Percentiles rank a stretch among this genome's conserved stretches.
Conservation (phyloP, 805 yeast genomes). For the Citeromyces nyonsensis region DNA sequence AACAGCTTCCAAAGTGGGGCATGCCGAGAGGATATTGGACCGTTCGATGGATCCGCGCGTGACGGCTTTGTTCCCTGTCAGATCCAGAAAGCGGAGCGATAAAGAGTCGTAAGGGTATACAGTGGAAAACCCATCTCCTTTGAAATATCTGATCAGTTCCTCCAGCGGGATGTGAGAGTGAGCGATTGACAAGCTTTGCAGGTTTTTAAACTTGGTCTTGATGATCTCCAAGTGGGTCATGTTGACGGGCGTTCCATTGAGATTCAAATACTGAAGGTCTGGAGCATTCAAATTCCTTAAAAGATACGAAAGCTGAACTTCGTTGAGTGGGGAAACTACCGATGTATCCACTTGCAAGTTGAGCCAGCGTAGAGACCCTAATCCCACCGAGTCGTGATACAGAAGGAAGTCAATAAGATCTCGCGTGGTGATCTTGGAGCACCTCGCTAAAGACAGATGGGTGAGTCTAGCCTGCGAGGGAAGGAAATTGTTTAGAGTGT, state of each 20-base stretch:
- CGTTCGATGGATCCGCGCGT: slow-evolving; percentile 45
- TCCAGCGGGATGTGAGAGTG: slow-evolving; percentile 20
- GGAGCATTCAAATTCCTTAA: slow-evolving; percentile 27
- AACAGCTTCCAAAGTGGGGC: slow-evolving; percentile 37
- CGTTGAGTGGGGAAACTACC: slow-evolving; percentile 32
- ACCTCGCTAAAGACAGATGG: slow-evolving; percentile 54
- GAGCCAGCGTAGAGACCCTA: slow-evolving; percentile 28
- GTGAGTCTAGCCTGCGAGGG: slow-evolving; percentile 48
- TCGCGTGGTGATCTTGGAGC: slow-evolving; percentile 55
- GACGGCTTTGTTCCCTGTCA: slow-evolving; percentile 46
- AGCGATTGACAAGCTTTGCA: slow-evolving; percentile 26
- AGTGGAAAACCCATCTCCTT: slow-evolving; percentile 5
- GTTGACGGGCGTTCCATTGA: slow-evolving; percentile 36
- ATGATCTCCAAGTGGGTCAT: slow-evolving; percentile 20
- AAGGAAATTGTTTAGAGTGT: slow-evolving; percentile 32
- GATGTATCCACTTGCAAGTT: slow-evolving; percentile 37
- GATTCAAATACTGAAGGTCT: slow-evolving; percentile 27
- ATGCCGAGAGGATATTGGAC: slow-evolving; percentile 24
- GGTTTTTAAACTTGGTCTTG: slow-evolving; percentile 18
- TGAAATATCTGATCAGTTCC: slow-evolving; percentile 20
- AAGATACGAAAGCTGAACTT: slow-evolving; percentile 24
- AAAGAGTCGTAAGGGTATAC: background rate
- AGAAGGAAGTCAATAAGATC: slow-evolving; percentile 56
- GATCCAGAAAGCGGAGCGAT: slow-evolving; percentile 41
- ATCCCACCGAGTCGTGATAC: slow-evolving; percentile 47